Evolutionary conservation across 352 stramenopile genomes (phyloP).

Genomic region (Phytopythium mirpurense): DNA sequence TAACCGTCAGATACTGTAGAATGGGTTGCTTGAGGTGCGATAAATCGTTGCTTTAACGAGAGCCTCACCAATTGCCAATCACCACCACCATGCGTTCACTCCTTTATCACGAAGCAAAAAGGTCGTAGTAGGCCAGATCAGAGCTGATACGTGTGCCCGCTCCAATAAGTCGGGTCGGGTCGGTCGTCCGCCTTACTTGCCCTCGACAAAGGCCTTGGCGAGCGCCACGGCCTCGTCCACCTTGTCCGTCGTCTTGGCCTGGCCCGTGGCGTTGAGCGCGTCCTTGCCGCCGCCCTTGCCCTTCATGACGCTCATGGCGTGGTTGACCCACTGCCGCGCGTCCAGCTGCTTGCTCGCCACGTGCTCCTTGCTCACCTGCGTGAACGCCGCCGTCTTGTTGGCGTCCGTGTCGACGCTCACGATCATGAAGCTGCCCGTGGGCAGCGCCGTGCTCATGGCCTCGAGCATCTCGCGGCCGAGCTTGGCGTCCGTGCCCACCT

Average conservation of each 20-base stretch:
- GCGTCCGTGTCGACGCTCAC: slow-evolving; percentile 89
- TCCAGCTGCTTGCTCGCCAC: slow-evolving; percentile 68
- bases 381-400: slow-evolving; percentile 92
- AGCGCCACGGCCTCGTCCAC: slow-evolving; percentile 61
- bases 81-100: too few species aligned
- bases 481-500: slow-evolving; percentile 93
- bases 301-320: slow-evolving; percentile 87
- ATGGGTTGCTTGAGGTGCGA: too few species aligned
- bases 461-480: slow-evolving; percentile 94
- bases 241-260: slow-evolving; percentile 75
- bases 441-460: slow-evolving; percentile 71
- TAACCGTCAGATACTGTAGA: too few species aligned
- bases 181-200: too few species aligned
- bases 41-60: too few species aligned
- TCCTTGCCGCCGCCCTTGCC: slow-evolving; percentile 95
- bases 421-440: slow-evolving; percentile 90
- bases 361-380: slow-evolving; percentile 86
- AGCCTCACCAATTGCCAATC: too few species aligned
- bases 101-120: too few species aligned
- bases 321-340: slow-evolving; percentile 92
- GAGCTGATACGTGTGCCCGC: too few species aligned
- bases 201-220: slow-evolving; percentile 55
- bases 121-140: too few species aligned
- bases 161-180: too few species aligned
- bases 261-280: slow-evolving; percentile 60